Evolutionary conservation across 306 rosid species (phyloP).

Genomic region (Boehmeria nivea): DNA sequence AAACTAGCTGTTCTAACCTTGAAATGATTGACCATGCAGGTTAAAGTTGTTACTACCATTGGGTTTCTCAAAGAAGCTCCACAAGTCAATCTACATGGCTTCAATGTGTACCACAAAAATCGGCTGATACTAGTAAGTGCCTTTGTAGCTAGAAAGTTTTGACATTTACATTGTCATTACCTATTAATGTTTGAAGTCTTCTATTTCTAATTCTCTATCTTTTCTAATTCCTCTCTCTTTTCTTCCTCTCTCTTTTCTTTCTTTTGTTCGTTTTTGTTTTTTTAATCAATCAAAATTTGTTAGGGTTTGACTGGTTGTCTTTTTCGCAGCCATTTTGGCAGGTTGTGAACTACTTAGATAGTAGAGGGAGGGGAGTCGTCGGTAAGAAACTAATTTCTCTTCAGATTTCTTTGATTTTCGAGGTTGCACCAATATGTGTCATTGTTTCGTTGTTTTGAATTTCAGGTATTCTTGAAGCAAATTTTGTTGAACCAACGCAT

Average conservation of each 20-base stretch:
- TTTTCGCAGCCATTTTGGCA: constrained; percentile 89
- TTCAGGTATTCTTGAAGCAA: constrained; percentile 79
- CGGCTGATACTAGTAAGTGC: constrained; percentile 74
- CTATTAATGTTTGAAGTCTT: background rate
- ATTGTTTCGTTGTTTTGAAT: constrained; percentile 21
- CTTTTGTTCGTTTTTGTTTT: background rate
- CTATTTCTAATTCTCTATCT: background rate
- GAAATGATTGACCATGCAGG: constrained; percentile 37
- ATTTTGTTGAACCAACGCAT: constrained; percentile 84
- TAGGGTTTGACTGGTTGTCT: constrained; percentile 7
- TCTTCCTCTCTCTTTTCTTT: background rate
- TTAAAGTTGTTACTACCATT: constrained; percentile 57
- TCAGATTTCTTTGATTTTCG: background rate
- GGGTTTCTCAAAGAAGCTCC: constrained; percentile 98
- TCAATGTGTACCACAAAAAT: constrained; percentile 87
- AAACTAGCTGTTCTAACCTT: constrained; percentile 12
- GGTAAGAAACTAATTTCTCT: constrained; percentile 49
- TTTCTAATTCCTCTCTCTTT: no score
- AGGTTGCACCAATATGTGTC: constrained; percentile 5
- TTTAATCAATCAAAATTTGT: background rate
- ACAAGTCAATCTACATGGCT: constrained; percentile 59
- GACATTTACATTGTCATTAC: background rate
- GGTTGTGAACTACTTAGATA: constrained; percentile 57
- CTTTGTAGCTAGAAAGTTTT: constrained; percentile 1
- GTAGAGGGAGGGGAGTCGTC: constrained; percentile 82